Conservation (phyloP, 2,329 filamentous ascomycete genomes). For the Colletotrichum karsti region DNA sequence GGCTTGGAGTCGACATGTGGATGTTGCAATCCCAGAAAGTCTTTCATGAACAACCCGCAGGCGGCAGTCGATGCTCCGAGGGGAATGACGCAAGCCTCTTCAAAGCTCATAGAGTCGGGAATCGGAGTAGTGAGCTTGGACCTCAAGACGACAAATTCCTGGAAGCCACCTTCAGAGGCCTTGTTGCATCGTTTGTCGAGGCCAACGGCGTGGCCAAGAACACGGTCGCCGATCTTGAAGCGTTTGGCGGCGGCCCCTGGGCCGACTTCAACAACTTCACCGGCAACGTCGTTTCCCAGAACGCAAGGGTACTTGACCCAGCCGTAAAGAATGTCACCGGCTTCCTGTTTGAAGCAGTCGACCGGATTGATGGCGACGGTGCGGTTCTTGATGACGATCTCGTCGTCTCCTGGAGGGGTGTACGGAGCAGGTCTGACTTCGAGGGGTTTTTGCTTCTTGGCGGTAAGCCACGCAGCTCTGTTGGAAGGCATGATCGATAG, state of each 20-base stretch:
- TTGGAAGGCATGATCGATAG: not conserved
- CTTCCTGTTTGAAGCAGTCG: conserved; percentile 35
- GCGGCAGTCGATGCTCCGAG: conserved; percentile 38
- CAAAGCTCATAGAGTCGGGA: conserved; percentile 35
- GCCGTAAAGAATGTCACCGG: conserved; percentile 29
- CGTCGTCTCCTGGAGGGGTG: conserved; percentile 24
- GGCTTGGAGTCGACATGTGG: conserved; percentile 30
- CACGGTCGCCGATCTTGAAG: conserved; percentile 38
- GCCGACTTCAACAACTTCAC: conserved; percentile 39
- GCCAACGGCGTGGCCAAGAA: conserved; percentile 38
- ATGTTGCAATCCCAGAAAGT: conserved; percentile 31
- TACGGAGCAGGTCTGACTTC: conserved; percentile 21
- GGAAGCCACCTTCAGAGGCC: conserved; percentile 34
- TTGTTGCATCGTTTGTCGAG: conserved; percentile 42
- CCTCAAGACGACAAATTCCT: conserved; percentile 32
- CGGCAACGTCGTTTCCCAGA: conserved; percentile 41
- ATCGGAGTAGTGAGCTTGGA: conserved; percentile 26
- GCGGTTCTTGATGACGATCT: conserved; percentile 38
- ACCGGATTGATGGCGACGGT: conserved; percentile 43
- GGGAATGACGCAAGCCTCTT: conserved; percentile 36
- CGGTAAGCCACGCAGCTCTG: conserved; percentile 26
- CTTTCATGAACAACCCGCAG: conserved; percentile 33
- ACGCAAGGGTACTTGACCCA: conserved; percentile 39
- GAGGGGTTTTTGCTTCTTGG: conserved; percentile 22
- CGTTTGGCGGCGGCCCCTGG: conserved; percentile 18